These are phyloP conservation scores for Mycena leptocephala DNA, from an alignment of 768 basidiomycete genomes.

Conservation along the genomic window DNA sequence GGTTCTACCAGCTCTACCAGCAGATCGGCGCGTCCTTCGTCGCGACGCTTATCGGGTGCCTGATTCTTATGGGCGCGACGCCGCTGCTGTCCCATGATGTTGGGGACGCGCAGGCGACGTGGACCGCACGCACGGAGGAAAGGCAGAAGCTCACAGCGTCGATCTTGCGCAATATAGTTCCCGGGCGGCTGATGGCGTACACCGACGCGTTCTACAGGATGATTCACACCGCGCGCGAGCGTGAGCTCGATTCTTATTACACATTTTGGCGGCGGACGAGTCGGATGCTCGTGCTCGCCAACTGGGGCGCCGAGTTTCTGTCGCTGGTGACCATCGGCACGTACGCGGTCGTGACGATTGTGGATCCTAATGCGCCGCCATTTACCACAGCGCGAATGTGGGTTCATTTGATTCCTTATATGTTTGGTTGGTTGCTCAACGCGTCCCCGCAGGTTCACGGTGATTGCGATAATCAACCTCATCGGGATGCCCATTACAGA, in stretches of 20 bases:
- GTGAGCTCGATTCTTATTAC: not conserved
- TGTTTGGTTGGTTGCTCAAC: not conserved
- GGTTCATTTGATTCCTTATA: not conserved
- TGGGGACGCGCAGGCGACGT: slow-evolving; percentile 13
- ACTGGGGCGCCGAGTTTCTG: slow-evolving; percentile 20
- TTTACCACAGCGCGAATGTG: slow-evolving; percentile 11
- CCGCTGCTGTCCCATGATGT: slow-evolving; percentile 11
- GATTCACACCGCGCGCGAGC: slow-evolving; percentile 12
- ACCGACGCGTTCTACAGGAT: slow-evolving; percentile 13
- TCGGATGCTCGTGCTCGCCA: slow-evolving; percentile 7
- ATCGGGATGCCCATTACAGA: slow-evolving; percentile 24
- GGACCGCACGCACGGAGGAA: slow-evolving; percentile 7
- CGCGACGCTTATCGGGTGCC: slow-evolving; percentile 9
- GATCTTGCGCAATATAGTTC: slow-evolving; percentile 14
- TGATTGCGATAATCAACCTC: slow-evolving; percentile 18
- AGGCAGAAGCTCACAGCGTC: slow-evolving; percentile 12
- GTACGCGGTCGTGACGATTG: slow-evolving; percentile 13
- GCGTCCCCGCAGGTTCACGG: not conserved
- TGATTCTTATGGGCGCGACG: slow-evolving; percentile 5
- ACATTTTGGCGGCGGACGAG: slow-evolving; percentile 16
- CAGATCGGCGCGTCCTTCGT: slow-evolving; percentile 18
- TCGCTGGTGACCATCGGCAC: slow-evolving; percentile 15
- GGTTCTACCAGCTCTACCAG: slow-evolving; percentile 9
- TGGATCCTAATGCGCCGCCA: slow-evolving; percentile 1
- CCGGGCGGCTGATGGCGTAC: slow-evolving; percentile 22